Conservation (phyloP, 2,329 filamentous ascomycete species). For the Colletotrichum musae region DNA sequence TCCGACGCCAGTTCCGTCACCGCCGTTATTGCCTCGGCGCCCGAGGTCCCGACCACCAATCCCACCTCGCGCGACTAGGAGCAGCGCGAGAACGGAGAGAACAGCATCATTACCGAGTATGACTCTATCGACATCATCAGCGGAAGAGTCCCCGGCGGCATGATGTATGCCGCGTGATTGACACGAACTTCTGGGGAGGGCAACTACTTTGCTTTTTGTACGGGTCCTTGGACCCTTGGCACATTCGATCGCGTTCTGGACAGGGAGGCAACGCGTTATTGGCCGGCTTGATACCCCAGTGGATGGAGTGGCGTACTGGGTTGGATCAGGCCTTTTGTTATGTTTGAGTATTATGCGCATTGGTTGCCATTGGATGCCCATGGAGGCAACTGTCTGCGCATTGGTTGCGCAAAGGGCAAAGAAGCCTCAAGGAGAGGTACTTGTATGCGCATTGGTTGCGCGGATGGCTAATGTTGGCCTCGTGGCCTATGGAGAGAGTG, state of each 20-base stretch:
- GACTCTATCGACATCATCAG: neutral
- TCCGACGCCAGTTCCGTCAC: conserved; percentile 24
- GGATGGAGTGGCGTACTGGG: conserved; percentile 14
- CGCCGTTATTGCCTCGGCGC: conserved; percentile 6
- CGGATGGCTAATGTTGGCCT: no score
- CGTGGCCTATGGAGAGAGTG: no score
- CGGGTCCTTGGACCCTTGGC: neutral
- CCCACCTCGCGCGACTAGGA: conserved; percentile 5
- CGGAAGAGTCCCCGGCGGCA: neutral
- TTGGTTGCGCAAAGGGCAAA: neutral
- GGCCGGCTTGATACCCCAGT: conserved; percentile 19
- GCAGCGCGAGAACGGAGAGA: neutral
- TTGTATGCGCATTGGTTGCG: no score
- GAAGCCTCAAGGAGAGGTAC: neutral
- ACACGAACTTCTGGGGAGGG: neutral
- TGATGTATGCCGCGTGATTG: neutral
- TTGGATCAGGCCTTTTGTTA: neutral
- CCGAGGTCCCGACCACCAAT: neutral
- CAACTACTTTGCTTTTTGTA: conserved; percentile 17
- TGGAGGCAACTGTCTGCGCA: neutral
- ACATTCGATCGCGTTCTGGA: conserved; percentile 15
- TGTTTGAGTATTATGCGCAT: neutral
- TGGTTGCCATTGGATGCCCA: neutral
- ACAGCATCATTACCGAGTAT: neutral
- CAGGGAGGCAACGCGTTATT: neutral